Conservation (phyloP, 2,329 filamentous ascomycete species). For the Neonectria sp. region DNA sequence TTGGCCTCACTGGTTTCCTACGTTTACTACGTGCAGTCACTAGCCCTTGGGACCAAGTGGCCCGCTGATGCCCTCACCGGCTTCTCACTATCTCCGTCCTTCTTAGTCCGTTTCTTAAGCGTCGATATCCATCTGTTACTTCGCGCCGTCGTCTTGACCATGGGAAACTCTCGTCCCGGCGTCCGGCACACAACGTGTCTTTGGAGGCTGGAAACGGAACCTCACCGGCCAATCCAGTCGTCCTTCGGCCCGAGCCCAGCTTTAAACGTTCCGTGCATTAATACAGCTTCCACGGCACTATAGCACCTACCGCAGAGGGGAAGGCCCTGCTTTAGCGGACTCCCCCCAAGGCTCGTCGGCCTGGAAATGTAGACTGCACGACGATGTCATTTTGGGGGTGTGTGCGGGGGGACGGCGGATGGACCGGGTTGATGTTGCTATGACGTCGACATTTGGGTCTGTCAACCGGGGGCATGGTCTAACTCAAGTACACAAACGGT, state of each 20-base stretch:
- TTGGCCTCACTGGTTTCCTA: not conserved
- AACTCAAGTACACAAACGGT: not conserved
- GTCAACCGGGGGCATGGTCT: not conserved
- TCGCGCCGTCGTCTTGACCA: not conserved
- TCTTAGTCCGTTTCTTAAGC: not conserved
- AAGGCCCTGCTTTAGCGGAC: too few relatives aligned
- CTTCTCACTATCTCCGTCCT: not conserved
- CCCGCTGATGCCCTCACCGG: slow-evolving; percentile 22
- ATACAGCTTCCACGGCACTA: not conserved
- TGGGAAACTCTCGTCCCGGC: slow-evolving; percentile 2
- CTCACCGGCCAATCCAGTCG: slow-evolving; percentile 4
- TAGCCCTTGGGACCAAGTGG: not conserved
- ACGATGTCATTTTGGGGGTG: slow-evolving; percentile 38
- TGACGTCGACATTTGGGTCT: slow-evolving; percentile 14
- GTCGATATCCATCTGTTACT: not conserved
- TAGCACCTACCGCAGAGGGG: too few relatives aligned
- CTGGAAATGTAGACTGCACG: not conserved
- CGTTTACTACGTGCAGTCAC: not conserved
- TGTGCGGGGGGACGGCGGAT: slow-evolving; percentile 1
- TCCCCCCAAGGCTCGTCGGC: not conserved
- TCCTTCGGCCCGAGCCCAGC: slow-evolving; percentile 13
- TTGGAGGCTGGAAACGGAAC: not conserved
- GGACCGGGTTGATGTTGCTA: slow-evolving; percentile 1
- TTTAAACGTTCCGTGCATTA: slow-evolving; percentile 9
- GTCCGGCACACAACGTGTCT: not conserved